Conservation (phyloP, 192 early-diverging fungal genomes). For the Coemansia sp. region DNA sequence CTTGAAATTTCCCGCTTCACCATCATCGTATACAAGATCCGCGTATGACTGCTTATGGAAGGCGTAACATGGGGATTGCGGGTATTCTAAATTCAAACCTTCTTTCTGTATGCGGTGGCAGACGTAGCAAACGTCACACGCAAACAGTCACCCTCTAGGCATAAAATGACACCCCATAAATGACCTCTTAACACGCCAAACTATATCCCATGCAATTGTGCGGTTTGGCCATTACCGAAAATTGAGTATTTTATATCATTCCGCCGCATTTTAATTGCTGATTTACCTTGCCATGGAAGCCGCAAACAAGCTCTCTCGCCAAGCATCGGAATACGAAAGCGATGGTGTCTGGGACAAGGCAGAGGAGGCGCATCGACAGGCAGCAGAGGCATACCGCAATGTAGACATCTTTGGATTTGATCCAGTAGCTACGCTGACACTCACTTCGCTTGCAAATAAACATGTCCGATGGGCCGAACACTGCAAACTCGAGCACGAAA, state of each 20-base stretch:
- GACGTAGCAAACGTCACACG: too few relatives aligned
- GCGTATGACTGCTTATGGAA: background rate
- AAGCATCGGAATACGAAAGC: slow-evolving; percentile 30
- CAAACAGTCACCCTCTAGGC: too few relatives aligned
- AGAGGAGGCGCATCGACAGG: slow-evolving; percentile 20
- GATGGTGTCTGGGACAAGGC: slow-evolving; percentile 27
- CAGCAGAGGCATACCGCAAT: slow-evolving; percentile 25
- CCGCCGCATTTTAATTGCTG: background rate
- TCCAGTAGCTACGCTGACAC: slow-evolving; percentile 40
- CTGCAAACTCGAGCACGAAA: slow-evolving; percentile 33
- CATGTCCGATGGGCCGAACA: slow-evolving; percentile 45
- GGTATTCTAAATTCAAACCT: too few relatives aligned
- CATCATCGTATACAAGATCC: too few relatives aligned
- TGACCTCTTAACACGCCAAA: too few relatives aligned
- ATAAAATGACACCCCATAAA: too few relatives aligned
- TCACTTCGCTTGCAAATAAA: slow-evolving; percentile 37
- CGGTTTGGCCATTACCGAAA: too few relatives aligned
- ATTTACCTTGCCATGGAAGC: slow-evolving; percentile 24
- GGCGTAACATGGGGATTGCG: too few relatives aligned
- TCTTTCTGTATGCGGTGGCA: too few relatives aligned
- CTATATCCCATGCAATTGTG: too few relatives aligned
- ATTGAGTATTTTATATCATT: too few relatives aligned
- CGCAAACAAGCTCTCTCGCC: slow-evolving; percentile 32
- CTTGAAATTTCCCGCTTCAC: too few relatives aligned
- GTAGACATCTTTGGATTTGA: slow-evolving; percentile 36